phyloP scores from a whole-genome alignment of 176 grass and related monocot species.

The Eleusine coracana region DNA sequence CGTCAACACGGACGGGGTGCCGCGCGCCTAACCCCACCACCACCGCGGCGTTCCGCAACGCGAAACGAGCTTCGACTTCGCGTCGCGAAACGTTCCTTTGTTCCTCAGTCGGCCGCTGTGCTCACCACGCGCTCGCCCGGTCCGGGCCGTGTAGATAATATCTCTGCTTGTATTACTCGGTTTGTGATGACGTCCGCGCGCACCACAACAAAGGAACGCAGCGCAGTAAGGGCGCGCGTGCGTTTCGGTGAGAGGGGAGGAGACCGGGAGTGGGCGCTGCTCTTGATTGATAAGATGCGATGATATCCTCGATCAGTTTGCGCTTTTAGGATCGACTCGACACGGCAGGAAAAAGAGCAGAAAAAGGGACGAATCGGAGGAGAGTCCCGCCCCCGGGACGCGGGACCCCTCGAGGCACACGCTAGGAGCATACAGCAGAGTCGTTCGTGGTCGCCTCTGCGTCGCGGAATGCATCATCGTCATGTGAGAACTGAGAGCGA shows the following conservation, averaged over 20 bases:
- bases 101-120: not conserved
- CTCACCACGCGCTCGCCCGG: constrained; percentile 16
- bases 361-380: not conserved
- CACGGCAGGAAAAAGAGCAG: not conserved
- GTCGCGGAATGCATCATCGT: too few species aligned
- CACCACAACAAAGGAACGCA: not conserved
- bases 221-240: not conserved
- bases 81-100: too few species aligned
- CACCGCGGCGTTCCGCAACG: not conserved
- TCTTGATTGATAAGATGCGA: not conserved
- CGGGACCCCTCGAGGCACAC: too few species aligned
- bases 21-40: constrained; percentile 47
- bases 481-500: too few species aligned
- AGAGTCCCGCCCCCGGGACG: not conserved
- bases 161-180: constrained; percentile 6
- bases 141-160: not conserved
- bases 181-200: not conserved
- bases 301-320: not conserved
- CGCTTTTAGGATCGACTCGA: not conserved
- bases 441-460: too few species aligned
- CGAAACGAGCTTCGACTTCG: too few species aligned
- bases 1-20: constrained; percentile 35
- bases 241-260: not conserved
- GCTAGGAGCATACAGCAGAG: too few species aligned
- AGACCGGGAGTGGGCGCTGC: constrained; percentile 17